A percentile compares a stretch with the other conserved stretches of the same genome.
phyloP scores from a whole-genome alignment of 257 asterid species.

The Haberlea rhodopensis region DNA sequence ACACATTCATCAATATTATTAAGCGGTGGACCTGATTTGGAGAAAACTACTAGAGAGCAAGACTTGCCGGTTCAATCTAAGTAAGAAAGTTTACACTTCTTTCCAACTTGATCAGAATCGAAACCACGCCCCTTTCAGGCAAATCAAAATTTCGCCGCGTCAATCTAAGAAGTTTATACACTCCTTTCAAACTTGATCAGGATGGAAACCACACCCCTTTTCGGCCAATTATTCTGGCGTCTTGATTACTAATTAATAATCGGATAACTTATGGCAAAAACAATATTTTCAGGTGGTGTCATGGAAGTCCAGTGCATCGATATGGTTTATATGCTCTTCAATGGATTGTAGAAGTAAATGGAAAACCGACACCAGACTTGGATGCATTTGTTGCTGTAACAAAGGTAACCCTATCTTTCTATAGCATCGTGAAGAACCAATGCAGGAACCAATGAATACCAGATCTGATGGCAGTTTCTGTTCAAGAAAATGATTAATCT shows the following conservation, averaged over 20 bases:
- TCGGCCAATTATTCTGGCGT: background rate
- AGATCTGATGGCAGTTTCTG: background rate
- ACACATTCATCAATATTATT: slow-evolving; percentile 9
- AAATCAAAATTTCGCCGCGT: background rate
- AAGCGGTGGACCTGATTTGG: background rate
- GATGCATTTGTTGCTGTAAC: slow-evolving; percentile 85
- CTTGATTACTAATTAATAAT: background rate
- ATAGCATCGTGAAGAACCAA: background rate
- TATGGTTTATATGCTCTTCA: slow-evolving; percentile 94
- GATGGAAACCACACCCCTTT: background rate
- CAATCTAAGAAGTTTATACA: background rate
- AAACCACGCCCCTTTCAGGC: background rate
- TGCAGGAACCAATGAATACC: background rate
- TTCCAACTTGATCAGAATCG: slow-evolving; percentile 5
- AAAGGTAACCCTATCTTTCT: slow-evolving; percentile 50
- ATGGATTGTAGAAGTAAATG: slow-evolving; percentile 96
- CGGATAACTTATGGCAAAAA: slow-evolving; percentile 18
- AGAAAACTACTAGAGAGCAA: background rate
- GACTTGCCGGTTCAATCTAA: background rate
- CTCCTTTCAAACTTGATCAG: slow-evolving; percentile 4
- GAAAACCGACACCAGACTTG: slow-evolving; percentile 82
- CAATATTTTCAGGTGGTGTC: slow-evolving; percentile 77
- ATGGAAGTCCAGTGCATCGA: slow-evolving; percentile 94
- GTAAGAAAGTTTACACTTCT: background rate
- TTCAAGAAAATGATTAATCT: background rate